Percentiles rank a stretch among this genome's conserved stretches.
phyloP scores from a whole-genome alignment of 345 rosid species.

The Boechera stricta region DNA sequence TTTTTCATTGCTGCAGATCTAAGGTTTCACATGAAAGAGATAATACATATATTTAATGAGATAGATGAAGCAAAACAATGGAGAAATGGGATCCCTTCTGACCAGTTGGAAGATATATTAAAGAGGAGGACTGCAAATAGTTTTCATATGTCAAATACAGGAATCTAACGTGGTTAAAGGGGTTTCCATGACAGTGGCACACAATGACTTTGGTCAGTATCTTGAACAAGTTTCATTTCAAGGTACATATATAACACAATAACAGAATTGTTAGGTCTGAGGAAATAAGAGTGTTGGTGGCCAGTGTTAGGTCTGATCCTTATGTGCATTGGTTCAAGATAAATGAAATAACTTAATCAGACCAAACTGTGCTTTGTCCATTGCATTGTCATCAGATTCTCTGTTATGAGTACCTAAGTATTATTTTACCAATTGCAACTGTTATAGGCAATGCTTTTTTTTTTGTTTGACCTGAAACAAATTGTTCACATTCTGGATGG shows the following conservation, averaged over 20 bases:
- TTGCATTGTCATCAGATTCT: conserved; percentile 6
- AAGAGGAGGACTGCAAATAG: conserved; percentile 60
- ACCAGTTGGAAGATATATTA: conserved; percentile 72
- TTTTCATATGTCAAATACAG: conserved; percentile 57
- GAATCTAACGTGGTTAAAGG: conserved; percentile 35
- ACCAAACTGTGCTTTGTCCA: conserved; percentile 4
- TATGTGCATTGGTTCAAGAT: conserved; percentile 30
- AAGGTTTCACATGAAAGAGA: conserved; percentile 71
- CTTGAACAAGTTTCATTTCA: conserved; percentile 38
- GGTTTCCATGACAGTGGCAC: conserved; percentile 17
- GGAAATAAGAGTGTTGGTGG: conserved; percentile 10
- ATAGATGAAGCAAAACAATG: conserved; percentile 75
- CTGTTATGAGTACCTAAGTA: conserved; percentile 1
- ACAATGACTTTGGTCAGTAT: conserved; percentile 30
- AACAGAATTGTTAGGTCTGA: not conserved
- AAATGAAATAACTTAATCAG: conserved; percentile 6
- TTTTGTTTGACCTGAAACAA: conserved; percentile 21
- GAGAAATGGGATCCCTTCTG: conserved; percentile 62
- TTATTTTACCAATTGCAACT: conserved; percentile 1
- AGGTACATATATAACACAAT: conserved; percentile 30
- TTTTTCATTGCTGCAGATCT: conserved; percentile 54
- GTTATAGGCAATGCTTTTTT: conserved; percentile 1
- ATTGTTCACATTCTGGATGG: conserved; percentile 28
- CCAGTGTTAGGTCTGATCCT: conserved; percentile 24
- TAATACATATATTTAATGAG: conserved; percentile 78